Conservation (phyloP, 2,329 filamentous ascomycete genomes). For the Phoma sp. region DNA sequence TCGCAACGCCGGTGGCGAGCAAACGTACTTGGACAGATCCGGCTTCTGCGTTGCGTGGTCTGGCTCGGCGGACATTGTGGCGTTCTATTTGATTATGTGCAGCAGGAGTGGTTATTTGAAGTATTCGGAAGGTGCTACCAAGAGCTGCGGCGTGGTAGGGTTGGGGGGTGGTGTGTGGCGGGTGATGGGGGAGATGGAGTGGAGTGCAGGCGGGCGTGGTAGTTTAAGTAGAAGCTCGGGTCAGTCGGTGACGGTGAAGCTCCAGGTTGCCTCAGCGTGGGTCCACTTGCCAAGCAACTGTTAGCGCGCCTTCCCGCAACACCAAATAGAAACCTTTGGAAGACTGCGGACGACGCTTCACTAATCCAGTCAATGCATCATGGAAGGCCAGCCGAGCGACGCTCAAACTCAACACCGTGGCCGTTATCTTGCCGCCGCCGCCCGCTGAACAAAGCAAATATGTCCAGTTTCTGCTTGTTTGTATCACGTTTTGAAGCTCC, state of each 20-base stretch:
- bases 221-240: constrained; percentile 45
- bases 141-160: constrained; percentile 25
- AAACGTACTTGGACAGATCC: constrained; percentile 55
- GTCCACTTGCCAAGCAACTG: constrained; percentile 19
- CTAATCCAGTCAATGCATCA: constrained; percentile 16
- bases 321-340: constrained; percentile 39
- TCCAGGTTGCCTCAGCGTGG: constrained; percentile 32
- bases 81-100: constrained; percentile 26
- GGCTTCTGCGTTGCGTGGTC: constrained; percentile 57
- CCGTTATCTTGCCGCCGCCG: constrained; percentile 13
- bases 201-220: constrained; percentile 34
- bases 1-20: constrained; percentile 14
- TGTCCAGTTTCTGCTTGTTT: constrained; percentile 1
- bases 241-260: constrained; percentile 41
- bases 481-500: constrained; percentile 17
- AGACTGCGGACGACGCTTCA: constrained; percentile 24
- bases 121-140: constrained; percentile 16
- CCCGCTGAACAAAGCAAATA: constrained; percentile 6
- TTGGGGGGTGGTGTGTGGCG: constrained; percentile 29
- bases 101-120: constrained; percentile 21
- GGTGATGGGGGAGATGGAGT: constrained; percentile 38
- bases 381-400: constrained; percentile 15
- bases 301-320: constrained; percentile 32
- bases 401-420: constrained; percentile 27
- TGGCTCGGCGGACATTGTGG: constrained; percentile 58